A percentile compares a stretch with the other conserved stretches of the same genome.
These are phyloP conservation scores for Chamaecyparis obtusa DNA, from an alignment of 75 land plant species.

Conservation along the genomic window DNA sequence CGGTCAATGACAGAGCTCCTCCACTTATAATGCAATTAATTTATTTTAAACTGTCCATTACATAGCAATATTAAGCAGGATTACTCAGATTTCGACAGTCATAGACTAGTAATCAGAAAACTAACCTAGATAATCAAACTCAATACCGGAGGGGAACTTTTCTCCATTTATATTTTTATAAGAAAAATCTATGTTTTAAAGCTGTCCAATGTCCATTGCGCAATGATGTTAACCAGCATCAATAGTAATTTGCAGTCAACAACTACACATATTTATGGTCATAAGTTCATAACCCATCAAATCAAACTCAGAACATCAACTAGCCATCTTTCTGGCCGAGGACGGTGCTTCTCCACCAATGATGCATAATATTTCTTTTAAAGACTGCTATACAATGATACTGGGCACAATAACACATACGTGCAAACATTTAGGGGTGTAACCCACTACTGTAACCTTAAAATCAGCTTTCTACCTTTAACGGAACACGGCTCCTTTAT, in stretches of 20 bases:
- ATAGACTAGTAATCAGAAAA: background rate
- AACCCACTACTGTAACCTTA: background rate
- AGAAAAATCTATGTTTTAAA: background rate
- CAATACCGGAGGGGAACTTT: background rate
- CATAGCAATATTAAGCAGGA: background rate
- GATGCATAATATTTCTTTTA: background rate
- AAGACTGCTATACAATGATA: background rate
- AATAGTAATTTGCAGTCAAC: background rate
- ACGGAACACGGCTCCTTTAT: background rate
- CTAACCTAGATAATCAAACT: background rate
- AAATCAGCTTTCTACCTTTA: background rate
- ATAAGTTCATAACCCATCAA: background rate
- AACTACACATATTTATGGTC: background rate
- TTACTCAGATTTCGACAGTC: background rate
- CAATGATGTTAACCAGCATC: no score
- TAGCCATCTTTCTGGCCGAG: background rate
- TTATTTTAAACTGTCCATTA: background rate
- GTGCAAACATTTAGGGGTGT: background rate
- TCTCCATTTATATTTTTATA: background rate
- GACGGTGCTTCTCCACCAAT: background rate
- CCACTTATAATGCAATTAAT: background rate
- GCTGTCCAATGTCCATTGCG: background rate
- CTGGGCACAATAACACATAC: background rate
- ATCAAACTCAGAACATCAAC: background rate
- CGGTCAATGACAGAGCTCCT: no score